These are phyloP conservation scores for Suhomyces kunorum DNA, from an alignment of 1,139 yeast species.

Conservation along the genomic window DNA sequence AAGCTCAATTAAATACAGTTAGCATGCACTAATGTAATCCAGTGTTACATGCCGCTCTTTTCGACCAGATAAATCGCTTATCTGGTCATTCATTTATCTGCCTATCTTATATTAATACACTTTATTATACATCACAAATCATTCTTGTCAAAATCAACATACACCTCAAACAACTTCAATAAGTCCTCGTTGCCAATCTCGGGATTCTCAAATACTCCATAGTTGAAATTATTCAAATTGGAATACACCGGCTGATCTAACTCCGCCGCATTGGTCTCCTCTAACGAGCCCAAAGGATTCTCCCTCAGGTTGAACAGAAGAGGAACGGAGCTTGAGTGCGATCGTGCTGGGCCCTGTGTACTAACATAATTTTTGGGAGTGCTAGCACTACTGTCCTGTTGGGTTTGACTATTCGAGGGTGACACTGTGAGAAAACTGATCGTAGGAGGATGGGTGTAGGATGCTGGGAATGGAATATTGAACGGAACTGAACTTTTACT, in stretches of 20 bases:
- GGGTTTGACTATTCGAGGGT: slow-evolving; percentile 4
- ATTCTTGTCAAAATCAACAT: slow-evolving; percentile 34
- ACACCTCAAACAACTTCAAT: slow-evolving; percentile 39
- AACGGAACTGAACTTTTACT: slow-evolving; percentile 9
- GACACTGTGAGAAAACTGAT: slow-evolving; percentile 11
- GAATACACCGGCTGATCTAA: slow-evolving; percentile 11
- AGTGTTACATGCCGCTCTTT: too few species aligned
- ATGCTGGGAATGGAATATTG: slow-evolving; percentile 17
- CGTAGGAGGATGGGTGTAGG: slow-evolving; percentile 13
- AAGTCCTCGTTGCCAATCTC: slow-evolving; percentile 36
- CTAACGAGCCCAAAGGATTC: slow-evolving; percentile 5
- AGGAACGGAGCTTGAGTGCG: not conserved
- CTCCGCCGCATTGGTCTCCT: slow-evolving; percentile 6
- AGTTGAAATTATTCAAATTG: slow-evolving; percentile 13
- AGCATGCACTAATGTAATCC: too few species aligned
- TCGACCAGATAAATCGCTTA: too few species aligned
- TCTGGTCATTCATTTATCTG: too few species aligned
- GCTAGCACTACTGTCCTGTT: slow-evolving; percentile 5
- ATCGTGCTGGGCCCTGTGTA: not conserved
- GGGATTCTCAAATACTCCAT: slow-evolving; percentile 14
- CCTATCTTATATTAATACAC: slow-evolving; percentile 2
- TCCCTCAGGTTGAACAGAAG: slow-evolving; percentile 5
- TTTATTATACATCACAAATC: slow-evolving; percentile 6
- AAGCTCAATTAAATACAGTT: too few species aligned
- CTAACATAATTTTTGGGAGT: slow-evolving; percentile 8